These are phyloP conservation scores for Pyrus pyrifolia DNA, from an alignment of 306 rosid genomes.

Conservation along the genomic window DNA sequence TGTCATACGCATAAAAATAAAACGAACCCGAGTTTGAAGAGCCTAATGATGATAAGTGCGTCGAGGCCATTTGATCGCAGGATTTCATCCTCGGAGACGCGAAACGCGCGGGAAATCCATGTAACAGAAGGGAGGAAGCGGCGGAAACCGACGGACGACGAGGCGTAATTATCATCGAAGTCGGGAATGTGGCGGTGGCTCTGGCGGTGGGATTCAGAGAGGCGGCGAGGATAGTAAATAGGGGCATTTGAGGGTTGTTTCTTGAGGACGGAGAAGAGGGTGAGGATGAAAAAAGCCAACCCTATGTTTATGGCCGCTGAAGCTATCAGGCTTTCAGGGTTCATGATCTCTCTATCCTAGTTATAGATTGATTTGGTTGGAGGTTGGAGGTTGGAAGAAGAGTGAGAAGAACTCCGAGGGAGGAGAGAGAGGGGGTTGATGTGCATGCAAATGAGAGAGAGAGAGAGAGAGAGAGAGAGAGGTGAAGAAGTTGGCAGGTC, in stretches of 20 bases:
- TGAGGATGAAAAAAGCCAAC: slow-evolving; percentile 51
- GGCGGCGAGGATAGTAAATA: slow-evolving; percentile 66
- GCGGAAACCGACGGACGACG: neutral
- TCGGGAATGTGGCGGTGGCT: slow-evolving; percentile 2
- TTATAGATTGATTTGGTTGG: neutral
- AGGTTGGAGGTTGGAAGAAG: neutral
- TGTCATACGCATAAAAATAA: neutral
- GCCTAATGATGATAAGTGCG: slow-evolving; percentile 66
- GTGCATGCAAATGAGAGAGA: neutral
- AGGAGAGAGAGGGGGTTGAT: neutral
- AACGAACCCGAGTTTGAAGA: slow-evolving; percentile 74
- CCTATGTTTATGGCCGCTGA: slow-evolving; percentile 83
- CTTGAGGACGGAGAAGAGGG: slow-evolving; percentile 74
- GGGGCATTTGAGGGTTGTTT: slow-evolving; percentile 63
- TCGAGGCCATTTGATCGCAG: slow-evolving; percentile 60
- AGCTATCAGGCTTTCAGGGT: slow-evolving; percentile 59
- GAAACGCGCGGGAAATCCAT: slow-evolving; percentile 59
- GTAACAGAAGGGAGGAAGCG: slow-evolving; percentile 62
- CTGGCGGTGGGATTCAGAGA: slow-evolving; percentile 28
- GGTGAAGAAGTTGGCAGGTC: neutral
- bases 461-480: neutral
- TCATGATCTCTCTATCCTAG: slow-evolving; percentile 30
- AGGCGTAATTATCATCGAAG: slow-evolving; percentile 2
- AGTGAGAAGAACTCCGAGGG: neutral
- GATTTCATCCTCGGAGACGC: slow-evolving; percentile 56